phyloP scores from a whole-genome alignment of 2,329 filamentous ascomycete species.

The Metarhizium robertsii region DNA sequence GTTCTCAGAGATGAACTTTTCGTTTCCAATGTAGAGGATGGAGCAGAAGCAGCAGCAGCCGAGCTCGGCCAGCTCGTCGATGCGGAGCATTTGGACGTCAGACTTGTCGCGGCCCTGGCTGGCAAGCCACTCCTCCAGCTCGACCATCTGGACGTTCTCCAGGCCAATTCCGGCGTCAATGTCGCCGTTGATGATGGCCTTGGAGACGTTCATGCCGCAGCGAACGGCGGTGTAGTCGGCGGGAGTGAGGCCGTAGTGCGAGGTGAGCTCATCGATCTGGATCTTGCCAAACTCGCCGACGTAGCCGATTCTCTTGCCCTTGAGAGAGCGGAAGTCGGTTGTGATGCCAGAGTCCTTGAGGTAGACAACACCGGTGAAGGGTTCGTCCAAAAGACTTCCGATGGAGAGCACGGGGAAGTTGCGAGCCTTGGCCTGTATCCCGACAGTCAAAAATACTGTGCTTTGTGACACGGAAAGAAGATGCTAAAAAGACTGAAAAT shows the following conservation, averaged over 20 bases:
- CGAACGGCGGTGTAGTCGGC: slow-evolving; percentile 67
- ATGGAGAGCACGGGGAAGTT: slow-evolving; percentile 64
- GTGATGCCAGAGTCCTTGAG: slow-evolving; percentile 67
- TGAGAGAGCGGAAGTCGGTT: slow-evolving; percentile 63
- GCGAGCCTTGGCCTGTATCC: slow-evolving; percentile 57
- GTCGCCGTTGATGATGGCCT: slow-evolving; percentile 62
- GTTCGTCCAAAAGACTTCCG: slow-evolving; percentile 68
- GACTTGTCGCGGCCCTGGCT: slow-evolving; percentile 50
- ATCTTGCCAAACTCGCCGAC: slow-evolving; percentile 78
- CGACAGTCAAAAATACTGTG: not conserved
- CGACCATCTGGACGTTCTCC: slow-evolving; percentile 78
- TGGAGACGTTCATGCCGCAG: slow-evolving; percentile 74
- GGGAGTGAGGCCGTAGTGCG: slow-evolving; percentile 66
- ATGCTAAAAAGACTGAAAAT: too few species aligned
- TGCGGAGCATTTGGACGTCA: slow-evolving; percentile 73
- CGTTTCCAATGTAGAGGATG: slow-evolving; percentile 73
- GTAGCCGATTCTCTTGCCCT: slow-evolving; percentile 70
- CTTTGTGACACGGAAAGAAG: too few species aligned
- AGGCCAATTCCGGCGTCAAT: slow-evolving; percentile 70
- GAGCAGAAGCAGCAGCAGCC: slow-evolving; percentile 81
- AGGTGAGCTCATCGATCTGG: slow-evolving; percentile 73
- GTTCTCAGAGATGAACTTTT: slow-evolving; percentile 56
- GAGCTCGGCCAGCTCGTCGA: slow-evolving; percentile 69
- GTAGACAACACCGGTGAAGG: slow-evolving; percentile 72
- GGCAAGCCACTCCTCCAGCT: slow-evolving; percentile 67